Evolutionary conservation across 192 early-diverging fungal species (phyloP), one percentile per base, ranked within the genome.

Genomic region (Mortierella antarctica): DNA sequence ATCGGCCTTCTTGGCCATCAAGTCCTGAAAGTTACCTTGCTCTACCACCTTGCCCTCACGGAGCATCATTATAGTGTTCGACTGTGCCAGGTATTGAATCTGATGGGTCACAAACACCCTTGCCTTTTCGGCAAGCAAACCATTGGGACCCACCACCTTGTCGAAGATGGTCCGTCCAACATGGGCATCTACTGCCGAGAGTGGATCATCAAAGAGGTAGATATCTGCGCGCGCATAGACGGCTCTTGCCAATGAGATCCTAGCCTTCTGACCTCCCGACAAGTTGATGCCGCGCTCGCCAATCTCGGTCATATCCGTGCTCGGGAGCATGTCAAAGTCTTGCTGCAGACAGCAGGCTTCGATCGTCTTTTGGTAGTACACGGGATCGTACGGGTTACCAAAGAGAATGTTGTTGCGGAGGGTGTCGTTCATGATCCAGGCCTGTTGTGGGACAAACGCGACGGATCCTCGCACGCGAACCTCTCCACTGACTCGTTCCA

Each of bases 351-450:
- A 91, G 83, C 97, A 99, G 5, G 93, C 93, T 17, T 88, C 84
- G 67, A 99, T 83, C 4, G 88, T 86, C 49, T 82, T 78, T 47
- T 64, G 70, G 31, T 72, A 72, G 31, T 31, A 99, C 83, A 39
- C 92, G 91, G 31, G 31, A 31, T 96, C 90, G 75, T 83, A 96
- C 7, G 83, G 72, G 60, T 88, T 83, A 6, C 96, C 96, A 89
- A 97, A 96, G 13, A 93, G 56, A 83, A 98, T 93, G 80, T 98
- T 98, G 47, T 97, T 93, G 41, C 93, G 85, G 41, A 98, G 60
- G 6, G 93, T 95, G 6, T 90, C 90, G 69, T 99, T 99, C 91
- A 96, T 93, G 52, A 99, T 94, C 96, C 96, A 99, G 7, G 97
- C 88, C 63, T 84, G 91, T 87, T 68, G 64, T 11, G 64, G 64